Base-by-base conservation (phyloP, 768 basidiomycete species). In the Suillus tomentosus region DNA sequence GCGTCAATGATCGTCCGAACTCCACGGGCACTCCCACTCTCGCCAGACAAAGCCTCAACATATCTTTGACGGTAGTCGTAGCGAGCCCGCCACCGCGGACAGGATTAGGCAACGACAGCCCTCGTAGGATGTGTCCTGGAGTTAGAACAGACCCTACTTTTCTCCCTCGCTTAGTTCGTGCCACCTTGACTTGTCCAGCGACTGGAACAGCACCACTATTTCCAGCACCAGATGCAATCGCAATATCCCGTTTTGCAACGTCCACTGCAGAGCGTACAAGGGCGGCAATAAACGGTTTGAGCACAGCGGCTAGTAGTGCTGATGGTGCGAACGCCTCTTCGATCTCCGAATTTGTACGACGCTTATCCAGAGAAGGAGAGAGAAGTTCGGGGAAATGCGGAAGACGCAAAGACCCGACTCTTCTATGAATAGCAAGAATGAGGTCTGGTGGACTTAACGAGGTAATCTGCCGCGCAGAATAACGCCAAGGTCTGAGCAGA, bases 41-140 rank as follows among this genome's bases (percentile, higher is more conserved):
- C 19, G 78, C 65, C 58, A 79, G 64, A 65, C 71, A 72, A 65
- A 79, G 55, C 4, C 70, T 64, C n/a, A 68, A 36, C 10, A 71
- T 72, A 40, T 70, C 70, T 24, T 66, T 67, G 6, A 50, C 14
- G 2, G 59, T 50, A 61, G 39, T 62, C 56, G 55, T 63, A 50
- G 51, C 64, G 27, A 65, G 62, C 47, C 17, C 61, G 31, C 47
- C 50, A 42, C 43, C 57, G 2, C 51, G 62, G 36, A 42, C 39
- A 64, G 53, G 62, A 22, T 58, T 6, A 54, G 63, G 67, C 19
- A 68, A 55, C 19, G 66, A 65, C 43, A 81, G 63, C 40, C 79
- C 80, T n/a, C 79, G 78, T 57, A 79, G 60, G 50, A 82, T 61
- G 63, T 82, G 81, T 39, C 75, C 69, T 3, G 80, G 81, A 1